These are phyloP conservation scores for Zoysia matrella DNA, from an alignment of 202 grass and related monocot species.

Conservation along the genomic window DNA sequence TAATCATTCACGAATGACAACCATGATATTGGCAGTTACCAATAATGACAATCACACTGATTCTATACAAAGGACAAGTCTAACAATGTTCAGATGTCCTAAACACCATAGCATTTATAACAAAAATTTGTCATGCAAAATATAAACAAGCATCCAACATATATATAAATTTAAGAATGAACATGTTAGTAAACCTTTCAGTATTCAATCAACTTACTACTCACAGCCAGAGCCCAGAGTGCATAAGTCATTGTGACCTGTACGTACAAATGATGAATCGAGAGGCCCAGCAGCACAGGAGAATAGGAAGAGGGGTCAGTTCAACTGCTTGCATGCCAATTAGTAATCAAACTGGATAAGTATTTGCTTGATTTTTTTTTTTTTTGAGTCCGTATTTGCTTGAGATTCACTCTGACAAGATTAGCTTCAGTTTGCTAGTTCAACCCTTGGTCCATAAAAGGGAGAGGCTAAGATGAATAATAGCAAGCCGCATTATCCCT, in stretches of 20 bases:
- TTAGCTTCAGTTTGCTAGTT: neutral
- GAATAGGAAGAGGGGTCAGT: neutral
- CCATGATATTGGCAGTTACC: constrained; percentile 4
- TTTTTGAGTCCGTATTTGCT: neutral
- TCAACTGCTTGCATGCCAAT: neutral
- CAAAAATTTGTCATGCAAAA: constrained; percentile 3
- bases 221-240: constrained; percentile 15
- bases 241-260: neutral
- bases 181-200: constrained; percentile 2
- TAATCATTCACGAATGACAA: too few relatives aligned
- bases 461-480: neutral
- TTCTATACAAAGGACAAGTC: constrained; percentile 19
- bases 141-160: neutral
- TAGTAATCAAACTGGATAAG: neutral
- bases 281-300: neutral
- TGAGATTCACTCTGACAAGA: neutral
- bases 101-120: neutral
- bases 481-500: neutral
- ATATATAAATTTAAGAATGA: neutral
- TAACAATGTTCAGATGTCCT: constrained; percentile 24
- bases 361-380: too few relatives aligned
- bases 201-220: constrained; percentile 11
- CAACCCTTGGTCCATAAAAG: neutral
- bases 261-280: neutral
- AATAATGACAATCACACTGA: constrained; percentile 3